Evolutionary conservation across 495 filamentous ascomycete species (phyloP), one percentile per base, ranked within the genome.

Genomic region (Neurospora africana): DNA sequence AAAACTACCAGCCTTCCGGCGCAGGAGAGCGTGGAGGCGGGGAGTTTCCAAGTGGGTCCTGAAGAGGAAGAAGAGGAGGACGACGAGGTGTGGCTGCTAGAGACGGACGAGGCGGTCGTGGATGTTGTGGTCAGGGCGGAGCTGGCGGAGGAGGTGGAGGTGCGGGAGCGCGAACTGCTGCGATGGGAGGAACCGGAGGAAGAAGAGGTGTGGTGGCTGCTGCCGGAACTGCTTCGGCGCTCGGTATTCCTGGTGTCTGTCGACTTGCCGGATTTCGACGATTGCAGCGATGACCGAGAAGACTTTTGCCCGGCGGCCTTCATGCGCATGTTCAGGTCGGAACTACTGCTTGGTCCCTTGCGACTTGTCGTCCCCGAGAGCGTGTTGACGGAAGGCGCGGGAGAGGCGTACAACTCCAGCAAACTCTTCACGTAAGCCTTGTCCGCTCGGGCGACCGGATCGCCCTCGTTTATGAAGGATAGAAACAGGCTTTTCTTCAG

Each of bases 381-480:
- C 0, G 53, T 4, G 6, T 17, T 61, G 0, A 19, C 15, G 1
- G 27, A 76, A 1, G 92, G 91, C 1, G 87, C 83, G 0, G 92
- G 89, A 0, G 84, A 80, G 3, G 88, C 83, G 75, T 92, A 92
- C 2, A 95, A 84, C 72, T 90, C 89, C 11, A 94, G 81, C 35
- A 96, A 83, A 19, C 88, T 90, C 58, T 85, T 83, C 11, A 95
- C 84, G 74, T 94, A 94, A 0, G 86, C 86, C 78, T 87, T 91
- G 75, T 95, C 92, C 0, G 92, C 92, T 23, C 93, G 80, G 2
- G 89, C 82, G 0, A 96, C 92, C 0, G 92, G 92, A 73, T 96
- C 93, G 4, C 93, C 93, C 75, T 96, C 92, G 76, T 95, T 96
- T 73, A 94, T 82, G 76, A 96, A 93, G 21, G 87, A 88, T 38